Percentiles rank a stretch among this genome's conserved stretches.
phyloP scores from a whole-genome alignment of 306 rosid species.

The Glycyrrhiza uralensis region DNA sequence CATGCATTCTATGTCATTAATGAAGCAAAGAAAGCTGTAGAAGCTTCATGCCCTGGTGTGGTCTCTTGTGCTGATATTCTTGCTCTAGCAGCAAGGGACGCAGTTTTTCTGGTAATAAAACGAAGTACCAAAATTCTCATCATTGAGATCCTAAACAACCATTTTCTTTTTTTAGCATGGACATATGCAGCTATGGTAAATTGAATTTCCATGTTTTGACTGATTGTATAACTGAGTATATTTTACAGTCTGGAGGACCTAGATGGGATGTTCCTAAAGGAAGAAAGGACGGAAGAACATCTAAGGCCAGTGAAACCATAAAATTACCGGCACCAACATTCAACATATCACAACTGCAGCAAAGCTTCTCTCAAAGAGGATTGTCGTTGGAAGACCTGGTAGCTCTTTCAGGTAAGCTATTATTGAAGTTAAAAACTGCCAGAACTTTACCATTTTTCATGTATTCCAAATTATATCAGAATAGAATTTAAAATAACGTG shows the following conservation, averaged over 20 bases:
- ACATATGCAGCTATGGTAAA: constrained; percentile 1
- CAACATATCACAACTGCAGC: constrained; percentile 66
- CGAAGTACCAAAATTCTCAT: constrained; percentile 3
- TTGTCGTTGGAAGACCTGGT: constrained; percentile 63
- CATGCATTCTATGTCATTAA: constrained; percentile 80
- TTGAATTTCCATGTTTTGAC: background rate
- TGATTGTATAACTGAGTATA: background rate
- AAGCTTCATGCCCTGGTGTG: constrained; percentile 49
- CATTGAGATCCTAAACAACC: background rate
- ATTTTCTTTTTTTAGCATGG: background rate
- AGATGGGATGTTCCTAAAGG: constrained; percentile 85
- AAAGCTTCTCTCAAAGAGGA: constrained; percentile 77
- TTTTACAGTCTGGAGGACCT: constrained; percentile 82
- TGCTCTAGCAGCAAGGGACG: constrained; percentile 69
- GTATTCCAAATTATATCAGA: background rate
- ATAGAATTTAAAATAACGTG: background rate
- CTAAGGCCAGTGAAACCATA: constrained; percentile 69
- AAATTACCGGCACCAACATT: constrained; percentile 77
- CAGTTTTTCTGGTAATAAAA: constrained; percentile 47
- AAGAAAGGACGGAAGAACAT: constrained; percentile 79
- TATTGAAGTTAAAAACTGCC: background rate
- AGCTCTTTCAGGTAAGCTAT: constrained; percentile 71
- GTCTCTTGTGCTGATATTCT: constrained; percentile 69
- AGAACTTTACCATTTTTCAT: constrained; percentile 17
- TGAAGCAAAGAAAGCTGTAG: constrained; percentile 51